Conservation (phyloP, 257 asterid species). For the Ilex asprella region DNA sequence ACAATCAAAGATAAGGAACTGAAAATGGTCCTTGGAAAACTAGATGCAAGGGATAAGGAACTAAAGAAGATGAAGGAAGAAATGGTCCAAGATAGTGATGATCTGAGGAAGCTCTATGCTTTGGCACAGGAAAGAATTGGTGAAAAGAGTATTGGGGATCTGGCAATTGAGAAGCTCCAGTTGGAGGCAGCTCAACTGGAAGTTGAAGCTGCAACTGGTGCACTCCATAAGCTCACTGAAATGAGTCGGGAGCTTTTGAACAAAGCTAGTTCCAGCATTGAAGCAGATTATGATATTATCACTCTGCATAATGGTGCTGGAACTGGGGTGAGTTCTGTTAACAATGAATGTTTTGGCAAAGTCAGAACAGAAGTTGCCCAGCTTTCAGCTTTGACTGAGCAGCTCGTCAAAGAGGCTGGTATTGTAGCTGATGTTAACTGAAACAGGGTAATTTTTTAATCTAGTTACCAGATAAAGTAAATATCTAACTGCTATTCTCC, state of each 20-base stretch:
- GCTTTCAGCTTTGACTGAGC: conserved; percentile 60
- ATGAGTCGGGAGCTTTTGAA: conserved; percentile 61
- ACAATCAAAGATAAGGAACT: conserved; percentile 63
- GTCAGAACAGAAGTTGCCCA: conserved; percentile 47
- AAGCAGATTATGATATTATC: conserved; percentile 24
- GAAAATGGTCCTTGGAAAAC: conserved; percentile 24
- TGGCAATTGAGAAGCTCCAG: conserved; percentile 64
- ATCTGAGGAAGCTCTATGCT: conserved; percentile 40
- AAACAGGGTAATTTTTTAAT: no score
- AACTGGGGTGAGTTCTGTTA: conserved; percentile 1
- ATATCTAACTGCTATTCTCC: no score
- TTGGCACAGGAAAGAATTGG: conserved; percentile 51
- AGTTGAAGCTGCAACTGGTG: conserved; percentile 70
- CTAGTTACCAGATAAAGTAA: no score
- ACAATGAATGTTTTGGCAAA: conserved; percentile 26
- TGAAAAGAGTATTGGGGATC: conserved; percentile 48
- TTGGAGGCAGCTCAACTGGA: conserved; percentile 66
- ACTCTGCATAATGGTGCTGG: conserved; percentile 9
- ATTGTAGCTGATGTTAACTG: conserved; percentile 14
- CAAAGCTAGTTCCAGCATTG: conserved; percentile 28
- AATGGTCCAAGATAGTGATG: conserved; percentile 33
- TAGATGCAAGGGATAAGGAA: conserved; percentile 61
- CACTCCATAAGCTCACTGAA: conserved; percentile 55
- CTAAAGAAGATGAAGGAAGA: conserved; percentile 43
- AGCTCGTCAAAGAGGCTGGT: conserved; percentile 56